These are phyloP conservation scores for Tremella fuciformis DNA, from an alignment of 768 basidiomycete genomes.

Conservation along the genomic window DNA sequence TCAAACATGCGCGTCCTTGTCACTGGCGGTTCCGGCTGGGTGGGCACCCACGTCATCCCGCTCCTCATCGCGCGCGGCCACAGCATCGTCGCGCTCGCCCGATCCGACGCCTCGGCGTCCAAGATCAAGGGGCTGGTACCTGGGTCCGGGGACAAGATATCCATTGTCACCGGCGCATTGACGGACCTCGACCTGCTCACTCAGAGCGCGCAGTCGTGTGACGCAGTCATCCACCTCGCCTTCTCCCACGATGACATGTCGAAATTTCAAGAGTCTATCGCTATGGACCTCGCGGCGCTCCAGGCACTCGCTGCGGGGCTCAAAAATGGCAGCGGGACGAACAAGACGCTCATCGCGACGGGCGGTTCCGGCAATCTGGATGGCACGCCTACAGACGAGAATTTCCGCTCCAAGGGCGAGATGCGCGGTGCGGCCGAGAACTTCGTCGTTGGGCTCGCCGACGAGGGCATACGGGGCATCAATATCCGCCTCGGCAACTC, in stretches of 20 bases:
- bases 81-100: conserved; percentile 25
- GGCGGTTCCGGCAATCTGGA: conserved; percentile 7
- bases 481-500: conserved; percentile 14
- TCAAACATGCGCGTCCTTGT: conserved; percentile 32
- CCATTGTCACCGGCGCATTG: conserved; percentile 13
- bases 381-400: background rate
- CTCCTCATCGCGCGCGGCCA: conserved; percentile 18
- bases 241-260: conserved; percentile 13
- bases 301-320: conserved; percentile 12
- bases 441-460: background rate
- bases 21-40: conserved; percentile 28
- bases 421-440: conserved; percentile 3
- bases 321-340: conserved; percentile 2
- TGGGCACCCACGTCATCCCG: conserved; percentile 13
- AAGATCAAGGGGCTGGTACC: conserved; percentile 11
- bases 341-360: conserved; percentile 15
- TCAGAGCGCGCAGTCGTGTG: conserved; percentile 11
- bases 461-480: conserved; percentile 9
- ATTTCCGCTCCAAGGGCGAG: background rate
- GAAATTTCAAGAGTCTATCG: conserved; percentile 2
- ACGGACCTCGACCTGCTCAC: conserved; percentile 13
- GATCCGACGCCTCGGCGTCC: conserved; percentile 14
- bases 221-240: conserved; percentile 22
- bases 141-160: conserved; percentile 6
- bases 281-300: background rate